A percentile compares a stretch with the other conserved stretches of the same genome.
phyloP scores from a whole-genome alignment of 345 rosid species.

The Boechera stricta region DNA sequence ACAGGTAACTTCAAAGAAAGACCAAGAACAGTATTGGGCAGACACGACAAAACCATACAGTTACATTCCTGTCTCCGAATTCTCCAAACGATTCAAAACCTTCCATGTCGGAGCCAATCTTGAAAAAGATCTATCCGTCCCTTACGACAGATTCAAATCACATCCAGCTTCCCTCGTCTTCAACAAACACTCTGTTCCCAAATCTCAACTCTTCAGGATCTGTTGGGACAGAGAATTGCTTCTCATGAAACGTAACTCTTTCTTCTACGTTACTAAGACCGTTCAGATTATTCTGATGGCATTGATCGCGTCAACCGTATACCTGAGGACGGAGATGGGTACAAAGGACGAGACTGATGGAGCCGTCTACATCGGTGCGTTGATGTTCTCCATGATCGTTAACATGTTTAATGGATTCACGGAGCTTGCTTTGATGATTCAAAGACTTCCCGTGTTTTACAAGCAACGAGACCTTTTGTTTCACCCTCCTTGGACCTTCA shows the following conservation, averaged over 20 bases:
- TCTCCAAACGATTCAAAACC: conserved; percentile 60
- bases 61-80: conserved; percentile 65
- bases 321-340: conserved; percentile 64
- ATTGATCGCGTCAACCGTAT: conserved; percentile 61
- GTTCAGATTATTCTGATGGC: conserved; percentile 71
- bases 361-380: conserved; percentile 55
- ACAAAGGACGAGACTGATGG: conserved; percentile 62
- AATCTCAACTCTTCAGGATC: conserved; percentile 65
- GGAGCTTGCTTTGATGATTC: conserved; percentile 73
- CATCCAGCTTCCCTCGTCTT: conserved; percentile 78
- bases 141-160: conserved; percentile 61
- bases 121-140: conserved; percentile 59
- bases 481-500: conserved; percentile 86
- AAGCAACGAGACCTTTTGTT: conserved; percentile 90
- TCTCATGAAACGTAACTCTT: conserved; percentile 67
- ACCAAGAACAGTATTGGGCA: conserved; percentile 91
- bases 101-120: conserved; percentile 72
- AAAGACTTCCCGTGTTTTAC: conserved; percentile 84
- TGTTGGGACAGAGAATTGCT: conserved; percentile 87
- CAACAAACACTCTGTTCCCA: conserved; percentile 61
- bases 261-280: conserved; percentile 72
- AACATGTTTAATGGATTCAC: conserved; percentile 93
- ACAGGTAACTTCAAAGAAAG: conserved; percentile 90
- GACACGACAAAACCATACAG: conserved; percentile 65
- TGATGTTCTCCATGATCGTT: conserved; percentile 55